These are phyloP conservation scores for Inosperma sp. DNA, from an alignment of 768 basidiomycete species.

Conservation along the genomic window DNA sequence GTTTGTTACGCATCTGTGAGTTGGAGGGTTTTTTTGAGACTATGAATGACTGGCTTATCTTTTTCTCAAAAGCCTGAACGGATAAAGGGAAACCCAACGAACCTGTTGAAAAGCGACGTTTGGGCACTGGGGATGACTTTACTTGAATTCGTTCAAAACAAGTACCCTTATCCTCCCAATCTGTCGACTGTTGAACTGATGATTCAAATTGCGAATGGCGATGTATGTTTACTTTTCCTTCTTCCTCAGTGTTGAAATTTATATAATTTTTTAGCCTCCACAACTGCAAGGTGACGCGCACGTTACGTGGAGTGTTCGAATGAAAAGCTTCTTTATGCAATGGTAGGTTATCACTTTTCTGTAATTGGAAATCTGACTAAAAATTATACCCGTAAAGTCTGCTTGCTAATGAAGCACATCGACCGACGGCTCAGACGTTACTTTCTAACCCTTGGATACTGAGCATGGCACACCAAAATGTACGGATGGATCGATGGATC, in stretches of 20 bases:
- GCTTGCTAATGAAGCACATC: conserved; percentile 59
- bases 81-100: conserved; percentile 5
- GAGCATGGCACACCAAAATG: conserved; percentile 69
- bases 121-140: conserved; percentile 16
- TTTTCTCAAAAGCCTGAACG: conserved; percentile 11
- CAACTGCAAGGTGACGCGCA: conserved; percentile 69
- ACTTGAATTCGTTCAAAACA: conserved; percentile 12
- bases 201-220: conserved; percentile 11
- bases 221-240: conserved; percentile 10
- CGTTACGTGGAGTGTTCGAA: conserved; percentile 68
- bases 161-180: conserved; percentile 11
- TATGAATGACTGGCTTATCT: background rate
- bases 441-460: conserved; percentile 81
- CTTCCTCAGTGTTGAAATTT: conserved; percentile 1
- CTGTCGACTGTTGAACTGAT: conserved; percentile 9
- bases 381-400: conserved; percentile 43
- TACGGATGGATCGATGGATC: conserved; percentile 88
- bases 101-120: conserved; percentile 9
- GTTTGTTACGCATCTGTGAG: conserved; percentile 11
- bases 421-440: conserved; percentile 82
- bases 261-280: conserved; percentile 52
- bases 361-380: background rate
- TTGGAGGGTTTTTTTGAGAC: background rate
- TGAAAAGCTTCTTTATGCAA: conserved; percentile 88
- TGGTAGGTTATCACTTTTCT: conserved; percentile 50